phyloP scores from a whole-genome alignment of 768 basidiomycete genomes.

The Mrakia blollopis region DNA sequence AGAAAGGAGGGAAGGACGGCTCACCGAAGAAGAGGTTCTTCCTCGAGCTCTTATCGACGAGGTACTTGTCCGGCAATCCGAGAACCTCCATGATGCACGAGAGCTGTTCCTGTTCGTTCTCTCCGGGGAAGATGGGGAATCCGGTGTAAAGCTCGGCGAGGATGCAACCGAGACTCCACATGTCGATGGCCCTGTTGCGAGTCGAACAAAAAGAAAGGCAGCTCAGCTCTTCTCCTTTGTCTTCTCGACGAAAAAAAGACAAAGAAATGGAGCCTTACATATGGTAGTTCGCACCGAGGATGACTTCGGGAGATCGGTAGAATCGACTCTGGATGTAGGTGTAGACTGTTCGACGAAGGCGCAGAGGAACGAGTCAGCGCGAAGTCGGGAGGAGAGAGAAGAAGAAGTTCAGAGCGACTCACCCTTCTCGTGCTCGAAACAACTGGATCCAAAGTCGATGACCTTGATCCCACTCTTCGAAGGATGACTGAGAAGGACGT shows the following conservation, averaged over 20 bases:
- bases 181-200: constrained; percentile 55
- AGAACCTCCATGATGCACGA: constrained; percentile 99
- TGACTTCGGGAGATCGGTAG: constrained; percentile 99
- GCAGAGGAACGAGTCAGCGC: background rate
- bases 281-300: constrained; percentile 97
- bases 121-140: constrained; percentile 97
- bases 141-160: constrained; percentile 95
- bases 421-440: constrained; percentile 98
- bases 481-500: constrained; percentile 88
- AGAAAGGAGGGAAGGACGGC: constrained; percentile 35
- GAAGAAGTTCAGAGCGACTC: constrained; percentile 41
- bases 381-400: background rate
- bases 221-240: background rate
- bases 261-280: constrained; percentile 59
- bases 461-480: constrained; percentile 95
- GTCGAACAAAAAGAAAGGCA: background rate
- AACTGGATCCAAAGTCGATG: constrained; percentile 98
- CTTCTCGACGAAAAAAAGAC: constrained; percentile 45
- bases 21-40: constrained; percentile 94
- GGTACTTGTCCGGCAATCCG: constrained; percentile 89
- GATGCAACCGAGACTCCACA: constrained; percentile 99
- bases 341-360: constrained; percentile 61
- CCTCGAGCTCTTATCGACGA: constrained; percentile 86
- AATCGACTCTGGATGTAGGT: constrained; percentile 99
- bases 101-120: constrained; percentile 96